phyloP scores from a whole-genome alignment of 2,329 filamentous ascomycete genomes.

The Colletotrichum cuscutae region DNA sequence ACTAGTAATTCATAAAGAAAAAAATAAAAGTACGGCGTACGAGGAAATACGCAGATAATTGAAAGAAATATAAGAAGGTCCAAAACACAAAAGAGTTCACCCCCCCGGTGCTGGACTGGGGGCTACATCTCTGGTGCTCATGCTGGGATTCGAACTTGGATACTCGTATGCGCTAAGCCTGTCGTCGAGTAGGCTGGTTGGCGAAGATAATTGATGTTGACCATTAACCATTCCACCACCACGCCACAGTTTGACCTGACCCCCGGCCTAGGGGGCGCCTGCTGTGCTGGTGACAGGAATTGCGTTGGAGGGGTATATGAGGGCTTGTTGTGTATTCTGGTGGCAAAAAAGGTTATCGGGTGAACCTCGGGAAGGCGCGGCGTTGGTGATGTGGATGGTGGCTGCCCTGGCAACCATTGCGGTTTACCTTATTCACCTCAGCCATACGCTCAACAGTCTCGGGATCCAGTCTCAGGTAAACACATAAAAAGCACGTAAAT shows the following conservation, averaged over 20 bases:
- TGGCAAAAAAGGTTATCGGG: neutral
- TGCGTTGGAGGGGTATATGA: neutral
- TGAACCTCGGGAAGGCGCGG: neutral
- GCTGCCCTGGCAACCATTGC: neutral
- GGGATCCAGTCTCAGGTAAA: too few species aligned
- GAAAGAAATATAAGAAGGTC: neutral
- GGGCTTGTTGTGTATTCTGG: neutral
- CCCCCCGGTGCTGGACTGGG: neutral
- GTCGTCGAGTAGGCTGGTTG: neutral
- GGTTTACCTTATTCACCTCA: neutral
- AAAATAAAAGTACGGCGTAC: too few species aligned
- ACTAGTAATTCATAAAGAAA: too few species aligned
- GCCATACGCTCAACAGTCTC: too few species aligned
- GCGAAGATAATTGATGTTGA: neutral
- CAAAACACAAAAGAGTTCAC: neutral
- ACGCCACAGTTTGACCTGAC: conserved; percentile 8
- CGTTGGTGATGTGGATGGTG: neutral
- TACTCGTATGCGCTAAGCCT: neutral
- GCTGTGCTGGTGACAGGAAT: neutral
- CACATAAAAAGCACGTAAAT: too few species aligned
- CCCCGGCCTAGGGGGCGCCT: neutral
- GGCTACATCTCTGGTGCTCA: neutral
- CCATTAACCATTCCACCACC: neutral
- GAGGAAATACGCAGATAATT: neutral
- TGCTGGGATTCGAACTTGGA: neutral